Conservation (phyloP, 805 yeast species). For the Kodamaea leandrae region DNA sequence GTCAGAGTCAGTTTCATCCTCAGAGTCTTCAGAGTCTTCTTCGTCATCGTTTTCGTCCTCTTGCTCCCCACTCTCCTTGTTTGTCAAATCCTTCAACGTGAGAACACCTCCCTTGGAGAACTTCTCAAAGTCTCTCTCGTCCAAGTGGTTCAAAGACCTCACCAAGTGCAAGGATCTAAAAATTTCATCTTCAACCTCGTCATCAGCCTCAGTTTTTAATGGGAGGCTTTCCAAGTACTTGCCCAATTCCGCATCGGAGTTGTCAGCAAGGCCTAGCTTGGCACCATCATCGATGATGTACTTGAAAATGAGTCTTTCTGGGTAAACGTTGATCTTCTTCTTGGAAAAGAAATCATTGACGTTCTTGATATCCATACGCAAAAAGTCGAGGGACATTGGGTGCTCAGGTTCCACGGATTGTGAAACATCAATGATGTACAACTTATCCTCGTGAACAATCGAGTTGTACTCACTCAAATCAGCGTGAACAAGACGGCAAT, state of each 20-base stretch:
- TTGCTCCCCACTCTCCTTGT: constrained; percentile 15
- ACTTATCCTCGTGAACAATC: constrained; percentile 72
- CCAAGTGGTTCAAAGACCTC: constrained; percentile 75
- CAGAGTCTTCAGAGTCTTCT: constrained; percentile 29
- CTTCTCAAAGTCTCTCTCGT: constrained; percentile 85
- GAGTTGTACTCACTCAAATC: constrained; percentile 94
- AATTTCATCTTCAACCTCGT: constrained; percentile 69
- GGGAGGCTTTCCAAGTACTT: constrained; percentile 51
- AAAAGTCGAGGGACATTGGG: constrained; percentile 91
- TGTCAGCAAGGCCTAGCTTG: constrained; percentile 35
- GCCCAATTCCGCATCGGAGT: constrained; percentile 42
- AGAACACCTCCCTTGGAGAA: constrained; percentile 78
- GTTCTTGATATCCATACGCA: constrained; percentile 96
- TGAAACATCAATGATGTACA: constrained; percentile 93
- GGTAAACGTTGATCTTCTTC: constrained; percentile 68
- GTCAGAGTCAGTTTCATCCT: constrained; percentile 19
- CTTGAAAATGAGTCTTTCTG: constrained; percentile 79
- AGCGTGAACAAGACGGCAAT: constrained; percentile 91
- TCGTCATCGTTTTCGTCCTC: constrained; percentile 25
- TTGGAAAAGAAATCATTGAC: constrained; percentile 82
- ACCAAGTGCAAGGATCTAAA: constrained; percentile 79
- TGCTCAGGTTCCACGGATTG: constrained; percentile 98
- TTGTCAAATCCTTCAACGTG: constrained; percentile 62
- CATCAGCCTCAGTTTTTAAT: constrained; percentile 56
- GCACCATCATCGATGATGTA: constrained; percentile 58